Percentiles rank a stretch among this genome's conserved stretches.
Conservation (phyloP, 805 yeast genomes). For the Vanderwaltozyma tropicalis region DNA sequence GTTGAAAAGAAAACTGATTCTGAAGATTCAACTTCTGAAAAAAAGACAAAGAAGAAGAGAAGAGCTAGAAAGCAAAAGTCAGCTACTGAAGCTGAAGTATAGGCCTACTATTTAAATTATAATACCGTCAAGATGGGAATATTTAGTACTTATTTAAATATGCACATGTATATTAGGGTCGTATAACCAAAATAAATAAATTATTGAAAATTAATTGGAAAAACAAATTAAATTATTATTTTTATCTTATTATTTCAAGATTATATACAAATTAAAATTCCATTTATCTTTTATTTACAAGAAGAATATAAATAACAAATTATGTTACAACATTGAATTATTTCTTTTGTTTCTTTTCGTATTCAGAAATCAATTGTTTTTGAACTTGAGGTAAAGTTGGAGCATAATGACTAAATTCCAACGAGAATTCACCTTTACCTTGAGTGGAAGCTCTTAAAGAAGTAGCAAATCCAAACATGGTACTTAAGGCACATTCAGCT, state of each 20-base stretch:
- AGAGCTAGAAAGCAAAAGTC: neutral
- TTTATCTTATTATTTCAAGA: neutral
- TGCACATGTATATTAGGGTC: no score
- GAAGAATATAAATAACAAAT: neutral
- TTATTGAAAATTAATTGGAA: neutral
- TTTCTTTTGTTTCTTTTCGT: constrained; percentile 45
- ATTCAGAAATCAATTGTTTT: constrained; percentile 78
- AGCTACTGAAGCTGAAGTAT: neutral
- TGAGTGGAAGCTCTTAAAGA: constrained; percentile 92
- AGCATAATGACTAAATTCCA: constrained; percentile 87
- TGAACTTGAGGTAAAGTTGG: constrained; percentile 88
- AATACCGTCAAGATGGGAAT: no score
- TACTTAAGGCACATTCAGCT: constrained; percentile 94
- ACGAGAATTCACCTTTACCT: constrained; percentile 96
- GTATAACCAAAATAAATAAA: no score
- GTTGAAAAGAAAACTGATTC: neutral
- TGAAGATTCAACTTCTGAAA: constrained; percentile 1
- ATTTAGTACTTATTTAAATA: no score
- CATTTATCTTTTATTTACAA: constrained; percentile 1
- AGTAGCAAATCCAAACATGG: constrained; percentile 94
- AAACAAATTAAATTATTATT: neutral
- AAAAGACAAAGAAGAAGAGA: neutral
- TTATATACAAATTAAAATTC: constrained; percentile 1
- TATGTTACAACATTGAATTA: neutral
- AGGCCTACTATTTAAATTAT: neutral